Conservation (phyloP, 257 asterid genomes). For the Echites panduratus region DNA sequence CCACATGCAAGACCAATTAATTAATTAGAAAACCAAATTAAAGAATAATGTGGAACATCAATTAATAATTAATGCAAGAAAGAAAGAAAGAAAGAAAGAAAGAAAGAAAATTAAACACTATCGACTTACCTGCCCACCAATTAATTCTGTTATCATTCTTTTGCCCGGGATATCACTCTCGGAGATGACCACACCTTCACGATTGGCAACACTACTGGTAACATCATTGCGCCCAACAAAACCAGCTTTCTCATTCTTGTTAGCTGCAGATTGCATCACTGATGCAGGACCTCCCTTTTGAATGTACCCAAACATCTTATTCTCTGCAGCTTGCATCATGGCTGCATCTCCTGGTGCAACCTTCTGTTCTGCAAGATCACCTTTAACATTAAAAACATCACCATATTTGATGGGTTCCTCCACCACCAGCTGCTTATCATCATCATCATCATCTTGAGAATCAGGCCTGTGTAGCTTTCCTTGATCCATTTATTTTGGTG, state of each 20-base stretch:
- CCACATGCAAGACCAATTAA: too few relatives aligned
- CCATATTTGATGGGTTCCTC: conserved; percentile 12
- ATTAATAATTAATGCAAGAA: too few relatives aligned
- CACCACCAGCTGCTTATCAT: background rate
- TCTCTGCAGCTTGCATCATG: conserved; percentile 12
- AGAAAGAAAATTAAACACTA: too few relatives aligned
- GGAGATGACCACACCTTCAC: conserved; percentile 1
- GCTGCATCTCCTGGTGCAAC: conserved; percentile 19
- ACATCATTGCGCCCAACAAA: conserved; percentile 11
- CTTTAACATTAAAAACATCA: conserved; percentile 10
- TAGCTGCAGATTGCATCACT: conserved; percentile 11
- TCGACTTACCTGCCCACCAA: conserved; percentile 13
- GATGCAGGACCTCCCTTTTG: conserved; percentile 17
- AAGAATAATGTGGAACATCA: too few relatives aligned
- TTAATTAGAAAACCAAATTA: too few relatives aligned
- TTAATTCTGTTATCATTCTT: conserved; percentile 4
- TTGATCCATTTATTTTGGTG: background rate
- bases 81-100: too few relatives aligned
- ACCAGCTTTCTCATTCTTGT: conserved; percentile 19
- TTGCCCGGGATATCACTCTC: conserved; percentile 13
- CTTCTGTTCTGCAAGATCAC: conserved; percentile 4
- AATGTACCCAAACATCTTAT: conserved; percentile 3
- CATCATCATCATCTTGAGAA: background rate
- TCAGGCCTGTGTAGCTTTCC: conserved; percentile 11
- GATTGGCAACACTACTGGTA: background rate